Conservation (phyloP, 768 basidiomycete species). For the Tulasnella calospora region DNA sequence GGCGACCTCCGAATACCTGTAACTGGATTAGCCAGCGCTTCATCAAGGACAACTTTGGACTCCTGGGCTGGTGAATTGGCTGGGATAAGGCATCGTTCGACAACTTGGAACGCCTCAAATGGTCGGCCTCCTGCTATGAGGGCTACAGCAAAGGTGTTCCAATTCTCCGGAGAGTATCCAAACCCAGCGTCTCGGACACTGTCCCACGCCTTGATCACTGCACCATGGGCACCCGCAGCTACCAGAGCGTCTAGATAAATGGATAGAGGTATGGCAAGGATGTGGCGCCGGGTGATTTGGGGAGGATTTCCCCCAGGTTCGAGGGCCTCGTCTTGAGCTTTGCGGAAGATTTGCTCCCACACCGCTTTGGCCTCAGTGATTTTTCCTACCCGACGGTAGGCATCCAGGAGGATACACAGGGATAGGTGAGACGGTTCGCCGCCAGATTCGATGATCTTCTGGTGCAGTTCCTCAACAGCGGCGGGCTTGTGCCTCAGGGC, state of each 20-base stretch:
- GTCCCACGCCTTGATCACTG: slow-evolving; percentile 65
- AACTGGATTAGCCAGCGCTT: not conserved
- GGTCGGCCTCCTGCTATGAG: slow-evolving; percentile 74
- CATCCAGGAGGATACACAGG: slow-evolving; percentile 63
- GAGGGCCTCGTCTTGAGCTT: slow-evolving; percentile 45
- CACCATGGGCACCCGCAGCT: slow-evolving; percentile 52
- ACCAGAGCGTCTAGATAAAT: slow-evolving; percentile 76
- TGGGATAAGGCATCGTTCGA: slow-evolving; percentile 59
- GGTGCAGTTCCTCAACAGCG: slow-evolving; percentile 54
- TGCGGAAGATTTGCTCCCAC: slow-evolving; percentile 64
- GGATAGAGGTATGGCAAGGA: slow-evolving; percentile 73
- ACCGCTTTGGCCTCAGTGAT: slow-evolving; percentile 51
- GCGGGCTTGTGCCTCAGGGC: slow-evolving; percentile 42
- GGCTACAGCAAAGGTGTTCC: slow-evolving; percentile 77
- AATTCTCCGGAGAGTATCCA: slow-evolving; percentile 81
- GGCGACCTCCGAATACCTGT: not conserved
- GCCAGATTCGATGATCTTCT: slow-evolving; percentile 50
- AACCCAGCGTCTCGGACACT: slow-evolving; percentile 58
- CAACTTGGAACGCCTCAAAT: slow-evolving; percentile 76
- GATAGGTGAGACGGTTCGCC: slow-evolving; percentile 55
- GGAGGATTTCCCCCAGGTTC: not conserved
- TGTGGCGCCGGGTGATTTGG: slow-evolving; percentile 38
- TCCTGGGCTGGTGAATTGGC: not conserved
- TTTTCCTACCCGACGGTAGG: slow-evolving; percentile 58
- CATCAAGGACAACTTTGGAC: not conserved